These are phyloP conservation scores for Phytophthora idaei DNA, from an alignment of 352 stramenopile genomes.

Conservation along the genomic window DNA sequence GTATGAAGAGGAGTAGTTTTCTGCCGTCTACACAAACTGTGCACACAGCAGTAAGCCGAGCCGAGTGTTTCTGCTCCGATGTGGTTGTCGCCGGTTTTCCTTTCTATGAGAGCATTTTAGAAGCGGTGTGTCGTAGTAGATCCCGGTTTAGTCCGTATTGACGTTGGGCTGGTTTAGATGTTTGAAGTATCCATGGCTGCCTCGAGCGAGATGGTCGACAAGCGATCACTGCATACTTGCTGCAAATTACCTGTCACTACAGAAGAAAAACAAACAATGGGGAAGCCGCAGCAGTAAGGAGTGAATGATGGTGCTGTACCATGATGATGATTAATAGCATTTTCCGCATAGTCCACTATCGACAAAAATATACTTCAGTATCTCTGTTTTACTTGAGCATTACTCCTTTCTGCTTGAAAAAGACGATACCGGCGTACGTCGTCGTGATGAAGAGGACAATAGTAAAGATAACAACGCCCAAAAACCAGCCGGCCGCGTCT, in stretches of 20 bases:
- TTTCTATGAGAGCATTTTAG: too few species aligned
- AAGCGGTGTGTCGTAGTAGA: too few species aligned
- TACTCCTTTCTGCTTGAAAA: slow-evolving; percentile 70
- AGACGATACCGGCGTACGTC: slow-evolving; percentile 49
- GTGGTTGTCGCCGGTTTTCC: too few species aligned
- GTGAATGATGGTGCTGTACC: too few species aligned
- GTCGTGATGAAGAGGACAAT: slow-evolving; percentile 54
- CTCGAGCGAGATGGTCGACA: not conserved
- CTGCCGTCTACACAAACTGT: too few species aligned
- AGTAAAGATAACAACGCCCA: slow-evolving; percentile 52
- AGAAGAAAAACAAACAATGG: not conserved
- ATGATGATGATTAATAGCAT: not conserved
- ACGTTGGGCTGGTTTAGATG: not conserved
- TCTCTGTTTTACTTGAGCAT: slow-evolving; percentile 19
- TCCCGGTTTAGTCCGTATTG: not conserved
- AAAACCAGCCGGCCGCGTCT: slow-evolving; percentile 56
- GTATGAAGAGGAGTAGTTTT: too few species aligned
- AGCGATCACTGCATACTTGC: not conserved
- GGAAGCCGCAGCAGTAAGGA: not conserved
- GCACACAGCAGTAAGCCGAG: too few species aligned
- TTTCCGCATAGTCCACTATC: too few species aligned
- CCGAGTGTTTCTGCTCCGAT: too few species aligned
- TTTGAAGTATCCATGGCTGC: not conserved
- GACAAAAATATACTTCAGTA: too few species aligned
- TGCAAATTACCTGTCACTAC: not conserved